Percentiles rank a stretch among this genome's conserved stretches.
These are phyloP conservation scores for Fusarium compactum DNA, from an alignment of 2,329 filamentous ascomycete genomes.

Conservation along the genomic window DNA sequence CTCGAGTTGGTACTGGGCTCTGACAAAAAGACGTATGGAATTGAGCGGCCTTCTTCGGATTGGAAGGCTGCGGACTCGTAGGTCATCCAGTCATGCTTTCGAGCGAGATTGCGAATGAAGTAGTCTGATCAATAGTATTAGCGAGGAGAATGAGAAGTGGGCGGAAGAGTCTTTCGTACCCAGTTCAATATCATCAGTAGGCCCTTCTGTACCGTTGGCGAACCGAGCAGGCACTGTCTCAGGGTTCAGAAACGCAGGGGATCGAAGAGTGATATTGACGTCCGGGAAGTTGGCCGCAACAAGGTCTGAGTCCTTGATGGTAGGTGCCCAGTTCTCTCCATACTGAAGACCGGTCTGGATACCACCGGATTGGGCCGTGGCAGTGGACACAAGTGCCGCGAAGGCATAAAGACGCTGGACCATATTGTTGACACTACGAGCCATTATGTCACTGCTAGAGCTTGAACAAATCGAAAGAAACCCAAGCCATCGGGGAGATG, in stretches of 20 bases:
- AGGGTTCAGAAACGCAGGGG: conserved; percentile 4
- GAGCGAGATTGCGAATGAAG: conserved; percentile 7
- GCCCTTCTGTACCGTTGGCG: conserved; percentile 3
- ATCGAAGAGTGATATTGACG: conserved; percentile 18
- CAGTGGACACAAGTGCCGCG: background rate
- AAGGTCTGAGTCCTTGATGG: background rate
- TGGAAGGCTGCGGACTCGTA: conserved; percentile 3
- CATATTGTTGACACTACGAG: background rate
- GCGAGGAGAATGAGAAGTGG: accelerated
- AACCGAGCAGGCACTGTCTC: background rate
- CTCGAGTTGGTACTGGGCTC: background rate
- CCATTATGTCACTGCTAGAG: background rate
- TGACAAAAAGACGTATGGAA: conserved; percentile 17
- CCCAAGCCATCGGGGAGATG: accelerated
- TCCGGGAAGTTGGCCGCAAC: conserved; percentile 21
- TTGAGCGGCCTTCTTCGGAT: conserved; percentile 20
- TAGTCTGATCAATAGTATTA: background rate
- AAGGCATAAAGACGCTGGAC: background rate
- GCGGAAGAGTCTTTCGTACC: background rate
- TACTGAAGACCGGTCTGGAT: conserved; percentile 18
- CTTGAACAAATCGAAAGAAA: accelerated
- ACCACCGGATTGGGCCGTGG: conserved; percentile 1
- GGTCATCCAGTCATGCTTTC: conserved; percentile 17
- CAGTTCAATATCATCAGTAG: conserved; percentile 8
- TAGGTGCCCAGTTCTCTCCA: conserved; percentile 25